Conservation (phyloP, 768 basidiomycete species). For the Tubosaeta brunneosetosa region DNA sequence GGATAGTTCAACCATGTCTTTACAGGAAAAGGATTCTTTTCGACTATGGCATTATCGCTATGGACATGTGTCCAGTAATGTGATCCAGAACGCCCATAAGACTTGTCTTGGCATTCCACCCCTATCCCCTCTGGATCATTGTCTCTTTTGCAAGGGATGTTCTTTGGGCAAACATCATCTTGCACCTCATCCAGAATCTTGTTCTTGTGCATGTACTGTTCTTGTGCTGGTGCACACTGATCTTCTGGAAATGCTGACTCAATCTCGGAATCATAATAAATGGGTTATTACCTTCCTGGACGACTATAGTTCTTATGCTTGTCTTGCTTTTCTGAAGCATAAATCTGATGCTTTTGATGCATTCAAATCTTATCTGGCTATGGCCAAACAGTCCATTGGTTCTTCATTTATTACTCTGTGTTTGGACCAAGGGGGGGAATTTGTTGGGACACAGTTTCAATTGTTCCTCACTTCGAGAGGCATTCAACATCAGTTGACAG, state of each 20-base stretch:
- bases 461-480: not conserved
- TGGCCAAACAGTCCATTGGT: not conserved
- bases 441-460: not conserved
- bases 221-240: not conserved
- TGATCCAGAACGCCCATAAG: not conserved
- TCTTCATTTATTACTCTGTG: not conserved
- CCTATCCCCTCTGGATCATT: no score
- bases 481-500: not conserved
- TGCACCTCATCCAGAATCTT: not conserved
- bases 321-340: not conserved
- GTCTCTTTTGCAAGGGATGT: not conserved
- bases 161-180: not conserved
- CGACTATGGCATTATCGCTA: not conserved
- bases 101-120: no score
- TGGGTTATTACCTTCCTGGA: not conserved
- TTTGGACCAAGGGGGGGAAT: not conserved
- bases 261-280: not conserved
- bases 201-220: not conserved
- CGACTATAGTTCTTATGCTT: not conserved
- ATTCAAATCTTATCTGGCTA: not conserved
- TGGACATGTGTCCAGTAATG: not conserved
- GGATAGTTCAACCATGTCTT: not conserved
- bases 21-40: not conserved
- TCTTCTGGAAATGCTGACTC: not conserved
- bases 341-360: not conserved